Evolutionary conservation across 805 yeast genomes (phyloP), one percentile per base, ranked within the genome.

Genomic region (Aciculoconidium aculeatum): DNA sequence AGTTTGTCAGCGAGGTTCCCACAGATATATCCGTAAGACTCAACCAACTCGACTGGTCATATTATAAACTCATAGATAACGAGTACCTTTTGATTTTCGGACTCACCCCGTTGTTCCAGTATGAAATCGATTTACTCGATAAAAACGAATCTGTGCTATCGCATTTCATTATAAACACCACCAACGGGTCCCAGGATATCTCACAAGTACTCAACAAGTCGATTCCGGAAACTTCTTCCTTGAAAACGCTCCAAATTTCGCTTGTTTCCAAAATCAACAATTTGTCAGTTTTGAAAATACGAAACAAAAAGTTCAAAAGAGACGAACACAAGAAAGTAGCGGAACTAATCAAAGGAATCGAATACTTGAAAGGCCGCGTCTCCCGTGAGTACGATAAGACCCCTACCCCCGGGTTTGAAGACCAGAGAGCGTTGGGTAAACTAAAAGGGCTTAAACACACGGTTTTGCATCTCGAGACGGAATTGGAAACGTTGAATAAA

Each of bases 401-500:
- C 11, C 20, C 13, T 13, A 21, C 11, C 6, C 21, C 28, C 20
- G 11, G 13, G n/a, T 10, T n/a, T n/a, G 15, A 21, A 12, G 67
- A 64, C 23, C 49, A 44, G 15, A 42, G 64, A 27, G 38, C 47
- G 1, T 46, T 53, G 34, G 61, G 66, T 4, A 63, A 61, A 31
- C 40, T 64, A 19, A 59, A 57, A 35, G 65, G 67, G 5, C 49
- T 64, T 25, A 53, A 62, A 35, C 65, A 62, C 31, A 47, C 61
- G 0, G 64, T 61, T 4, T 41, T 44, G 10, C 69, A 64, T 40
- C 42, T 61, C 26, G 67, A 63, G 34, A 32, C 35, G 15, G 70
- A 64, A 21, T 53, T 62, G 11, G 37, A 38, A 10, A 44, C 39
- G 6, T 42, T 58, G 24, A 42, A 45, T 14, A 28, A 28, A 17